phyloP scores from a whole-genome alignment of 2,329 filamentous ascomycete genomes.

The Scedosporium dehoogii region DNA sequence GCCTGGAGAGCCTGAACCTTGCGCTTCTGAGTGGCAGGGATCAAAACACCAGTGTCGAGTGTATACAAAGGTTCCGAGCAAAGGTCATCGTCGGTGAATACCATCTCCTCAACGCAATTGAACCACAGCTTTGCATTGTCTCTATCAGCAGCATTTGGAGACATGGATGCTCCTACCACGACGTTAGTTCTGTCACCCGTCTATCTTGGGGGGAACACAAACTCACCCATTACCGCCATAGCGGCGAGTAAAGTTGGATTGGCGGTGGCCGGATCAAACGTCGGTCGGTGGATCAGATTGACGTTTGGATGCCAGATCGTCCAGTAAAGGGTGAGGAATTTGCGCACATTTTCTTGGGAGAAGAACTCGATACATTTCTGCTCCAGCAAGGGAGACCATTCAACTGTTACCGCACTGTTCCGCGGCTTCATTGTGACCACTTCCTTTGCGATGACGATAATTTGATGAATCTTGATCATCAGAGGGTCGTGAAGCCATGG shows the following conservation, averaged over 20 bases:
- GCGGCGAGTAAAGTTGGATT: constrained; percentile 21
- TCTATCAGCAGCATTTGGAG: constrained; percentile 19
- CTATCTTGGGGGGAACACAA: background rate
- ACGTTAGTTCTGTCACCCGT: constrained; percentile 7
- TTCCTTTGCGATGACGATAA: constrained; percentile 22
- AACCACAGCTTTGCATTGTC: constrained; percentile 23
- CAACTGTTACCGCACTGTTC: constrained; percentile 22
- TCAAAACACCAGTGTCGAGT: constrained; percentile 7
- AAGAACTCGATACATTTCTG: constrained; percentile 17
- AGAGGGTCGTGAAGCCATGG: constrained; percentile 19
- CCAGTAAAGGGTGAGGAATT: constrained; percentile 24
- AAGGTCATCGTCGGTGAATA: constrained; percentile 25
- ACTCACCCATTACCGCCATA: constrained; percentile 24
- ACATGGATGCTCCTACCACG: constrained; percentile 17
- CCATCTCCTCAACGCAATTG: constrained; percentile 26
- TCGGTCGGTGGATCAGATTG: constrained; percentile 23
- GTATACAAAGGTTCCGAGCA: constrained; percentile 16
- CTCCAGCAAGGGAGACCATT: constrained; percentile 22
- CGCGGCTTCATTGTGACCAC: constrained; percentile 23
- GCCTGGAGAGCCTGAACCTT: constrained; percentile 26
- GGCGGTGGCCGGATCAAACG: constrained; percentile 19
- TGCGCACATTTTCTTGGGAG: constrained; percentile 17
- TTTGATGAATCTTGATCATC: constrained; percentile 23
- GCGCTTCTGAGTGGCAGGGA: constrained; percentile 10
- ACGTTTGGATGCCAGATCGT: constrained; percentile 26